Base-by-base conservation (phyloP, 202 grass and related monocot genomes). In the Bolboschoenoplectus hybrid region DNA sequence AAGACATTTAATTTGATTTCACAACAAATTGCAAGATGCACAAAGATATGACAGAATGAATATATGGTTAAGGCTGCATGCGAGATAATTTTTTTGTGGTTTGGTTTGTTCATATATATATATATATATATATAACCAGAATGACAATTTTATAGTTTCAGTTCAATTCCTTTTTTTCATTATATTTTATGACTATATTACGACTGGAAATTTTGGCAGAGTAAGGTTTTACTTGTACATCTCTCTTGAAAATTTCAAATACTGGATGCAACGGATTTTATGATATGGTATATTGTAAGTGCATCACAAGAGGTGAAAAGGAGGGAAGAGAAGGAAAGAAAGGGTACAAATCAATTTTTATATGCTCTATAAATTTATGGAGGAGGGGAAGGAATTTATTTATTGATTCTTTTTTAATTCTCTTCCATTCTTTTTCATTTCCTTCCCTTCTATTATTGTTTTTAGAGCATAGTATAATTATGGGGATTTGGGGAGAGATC, bases 1-100 rank as follows among this genome's bases (percentile, higher is more conserved):
- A 86, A 45, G 26, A 55, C 14, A 34, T 77, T 6, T 80, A 4
- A 86, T 66, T 6, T 80, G 9, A 86, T 66, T 65, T 55, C 26
- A 56, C 1, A 7, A 6, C 12, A 53, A 6, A 45, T 39, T 76
- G 12, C 72, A 55, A 13, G 26, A 57, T 78, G 44, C 13, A 55
- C 49, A 77, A 50, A 36, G 26, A 36, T 38, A 11, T 55, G 12
- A 47, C 68, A 73, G 16, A 73, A 49, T 6, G 17, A 16, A 38
- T 9, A 26, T 73, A 2, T 26, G 45, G n/a, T n/a, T 19, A 49
- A 47, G 69, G 9, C 41, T 44, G 38, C 12, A 44, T 69, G 10
- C 38, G 39, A 44, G 40, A 45, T 70, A 5, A 74, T 50, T 36
- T 45, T 65, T 83, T 67, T 69, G 64, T 51, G 46, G 44, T 51